Percentiles rank a stretch among this genome's conserved stretches.
These are phyloP conservation scores for Termitomyces sp. DNA, from an alignment of 768 basidiomycete genomes.

Conservation along the genomic window DNA sequence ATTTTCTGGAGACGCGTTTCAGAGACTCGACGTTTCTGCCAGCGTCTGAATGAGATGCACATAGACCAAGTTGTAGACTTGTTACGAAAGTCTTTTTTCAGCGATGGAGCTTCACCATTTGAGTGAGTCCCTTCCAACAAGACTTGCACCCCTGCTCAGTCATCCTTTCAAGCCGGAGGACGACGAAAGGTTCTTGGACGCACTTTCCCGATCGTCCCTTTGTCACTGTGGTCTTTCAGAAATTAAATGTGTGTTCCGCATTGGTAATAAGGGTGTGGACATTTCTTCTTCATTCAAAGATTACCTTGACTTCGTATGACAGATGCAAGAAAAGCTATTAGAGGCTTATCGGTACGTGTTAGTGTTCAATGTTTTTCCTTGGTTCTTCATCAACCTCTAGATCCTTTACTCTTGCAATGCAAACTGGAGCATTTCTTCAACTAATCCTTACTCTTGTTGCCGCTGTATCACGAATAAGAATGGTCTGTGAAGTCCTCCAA, in stretches of 20 bases:
- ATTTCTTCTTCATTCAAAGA: not conserved
- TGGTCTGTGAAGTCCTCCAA: slow-evolving; percentile 42
- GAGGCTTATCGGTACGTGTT: slow-evolving; percentile 50
- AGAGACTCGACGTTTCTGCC: slow-evolving; percentile 58
- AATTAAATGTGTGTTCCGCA: slow-evolving; percentile 31
- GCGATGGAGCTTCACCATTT: slow-evolving; percentile 25
- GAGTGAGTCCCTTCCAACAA: slow-evolving; percentile 32
- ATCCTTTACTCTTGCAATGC: slow-evolving; percentile 61
- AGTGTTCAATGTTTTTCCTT: not conserved
- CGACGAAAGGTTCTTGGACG: slow-evolving; percentile 63
- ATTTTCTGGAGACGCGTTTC: slow-evolving; percentile 68
- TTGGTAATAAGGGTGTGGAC: slow-evolving; percentile 47
- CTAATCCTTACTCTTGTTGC: slow-evolving; percentile 61
- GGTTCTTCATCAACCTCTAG: slow-evolving; percentile 32
- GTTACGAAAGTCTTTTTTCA: slow-evolving; percentile 55
- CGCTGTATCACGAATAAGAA: slow-evolving; percentile 56
- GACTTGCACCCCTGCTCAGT: not conserved
- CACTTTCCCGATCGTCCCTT: slow-evolving; percentile 45
- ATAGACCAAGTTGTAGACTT: slow-evolving; percentile 31
- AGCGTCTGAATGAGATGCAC: slow-evolving; percentile 32
- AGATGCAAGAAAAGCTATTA: slow-evolving; percentile 20
- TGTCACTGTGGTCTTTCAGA: slow-evolving; percentile 33
- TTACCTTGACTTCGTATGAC: slow-evolving; percentile 1
- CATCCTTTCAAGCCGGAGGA: slow-evolving; percentile 40
- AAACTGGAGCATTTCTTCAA: slow-evolving; percentile 72